Conservation (phyloP, 2,329 filamentous ascomycete species). For the Sclerotinia borealis region DNA sequence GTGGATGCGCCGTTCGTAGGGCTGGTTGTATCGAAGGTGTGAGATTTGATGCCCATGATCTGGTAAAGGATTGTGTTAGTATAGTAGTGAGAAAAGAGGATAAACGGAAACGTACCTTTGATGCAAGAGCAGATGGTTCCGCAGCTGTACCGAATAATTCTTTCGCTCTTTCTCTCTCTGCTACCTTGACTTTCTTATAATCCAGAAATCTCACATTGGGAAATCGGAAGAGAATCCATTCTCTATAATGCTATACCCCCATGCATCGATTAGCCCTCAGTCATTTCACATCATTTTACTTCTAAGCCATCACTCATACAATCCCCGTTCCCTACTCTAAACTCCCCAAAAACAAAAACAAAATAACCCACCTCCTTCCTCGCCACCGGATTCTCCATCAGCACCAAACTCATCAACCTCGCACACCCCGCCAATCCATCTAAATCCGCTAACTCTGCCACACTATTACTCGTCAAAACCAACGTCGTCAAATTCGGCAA, state of each 20-base stretch:
- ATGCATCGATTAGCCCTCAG: neutral
- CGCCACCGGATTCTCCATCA: slow-evolving; percentile 83
- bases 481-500: slow-evolving; percentile 79
- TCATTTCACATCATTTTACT: neutral
- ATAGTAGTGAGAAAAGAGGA: neutral
- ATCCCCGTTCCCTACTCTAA: neutral
- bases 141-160: slow-evolving; percentile 78
- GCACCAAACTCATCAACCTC: slow-evolving; percentile 69
- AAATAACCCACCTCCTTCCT: slow-evolving; percentile 72
- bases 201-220: slow-evolving; percentile 85
- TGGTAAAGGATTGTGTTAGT: slow-evolving; percentile 29
- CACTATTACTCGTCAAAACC: slow-evolving; percentile 75
- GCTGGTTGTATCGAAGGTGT: slow-evolving; percentile 51
- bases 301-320: neutral
- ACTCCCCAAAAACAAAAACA: neutral
- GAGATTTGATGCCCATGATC: slow-evolving; percentile 82
- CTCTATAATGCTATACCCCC: slow-evolving; percentile 69
- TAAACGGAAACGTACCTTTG: slow-evolving; percentile 46
- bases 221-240: slow-evolving; percentile 84
- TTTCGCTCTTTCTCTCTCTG: slow-evolving; percentile 67
- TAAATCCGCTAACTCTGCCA: slow-evolving; percentile 79
- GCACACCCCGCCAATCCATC: slow-evolving; percentile 68
- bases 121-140: slow-evolving; percentile 74
- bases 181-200: slow-evolving; percentile 83
- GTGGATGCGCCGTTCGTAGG: slow-evolving; percentile 41